Conservation (phyloP, 129 eudicot species). For the Deinandra increscens region DNA sequence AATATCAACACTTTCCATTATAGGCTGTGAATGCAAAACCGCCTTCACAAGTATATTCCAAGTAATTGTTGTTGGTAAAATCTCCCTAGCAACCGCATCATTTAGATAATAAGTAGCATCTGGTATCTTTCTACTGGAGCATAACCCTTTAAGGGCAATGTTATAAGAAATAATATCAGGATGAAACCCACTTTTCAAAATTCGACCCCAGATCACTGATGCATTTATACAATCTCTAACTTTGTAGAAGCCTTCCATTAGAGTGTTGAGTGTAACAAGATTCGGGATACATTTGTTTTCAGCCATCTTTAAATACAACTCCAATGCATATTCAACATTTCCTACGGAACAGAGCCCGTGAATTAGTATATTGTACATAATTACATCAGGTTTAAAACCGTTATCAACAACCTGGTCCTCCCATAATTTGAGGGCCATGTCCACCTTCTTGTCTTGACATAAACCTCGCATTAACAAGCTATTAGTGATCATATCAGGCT, state of each 20-base stretch:
- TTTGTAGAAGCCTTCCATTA: conserved; percentile 92
- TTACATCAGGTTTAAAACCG: conserved; percentile 73
- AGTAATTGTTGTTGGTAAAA: conserved; percentile 60
- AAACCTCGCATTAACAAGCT: conserved; percentile 76
- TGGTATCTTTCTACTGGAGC: conserved; percentile 56
- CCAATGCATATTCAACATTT: conserved; percentile 55
- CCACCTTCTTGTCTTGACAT: conserved; percentile 56
- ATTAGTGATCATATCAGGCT: conserved; percentile 66
- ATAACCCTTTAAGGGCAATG: conserved; percentile 71
- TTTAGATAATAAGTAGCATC: conserved; percentile 55
- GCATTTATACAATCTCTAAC: conserved; percentile 59
- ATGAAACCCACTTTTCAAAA: conserved; percentile 56
- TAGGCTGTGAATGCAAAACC: conserved; percentile 33
- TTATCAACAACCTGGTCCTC: conserved; percentile 43
- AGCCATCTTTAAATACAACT: conserved; percentile 57
- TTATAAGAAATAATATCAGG: conserved; percentile 90
- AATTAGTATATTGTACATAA: conserved; percentile 77
- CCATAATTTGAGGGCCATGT: conserved; percentile 65
- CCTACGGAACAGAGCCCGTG: conserved; percentile 85
- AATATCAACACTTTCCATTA: not conserved
- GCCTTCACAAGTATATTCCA: conserved; percentile 92
- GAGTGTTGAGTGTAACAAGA: conserved; percentile 82
- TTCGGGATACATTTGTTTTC: conserved; percentile 52
- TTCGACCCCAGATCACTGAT: conserved; percentile 60
- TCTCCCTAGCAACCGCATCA: conserved; percentile 56